Conservation (phyloP, 768 basidiomycete species). For the Butyriboletus loyo region DNA sequence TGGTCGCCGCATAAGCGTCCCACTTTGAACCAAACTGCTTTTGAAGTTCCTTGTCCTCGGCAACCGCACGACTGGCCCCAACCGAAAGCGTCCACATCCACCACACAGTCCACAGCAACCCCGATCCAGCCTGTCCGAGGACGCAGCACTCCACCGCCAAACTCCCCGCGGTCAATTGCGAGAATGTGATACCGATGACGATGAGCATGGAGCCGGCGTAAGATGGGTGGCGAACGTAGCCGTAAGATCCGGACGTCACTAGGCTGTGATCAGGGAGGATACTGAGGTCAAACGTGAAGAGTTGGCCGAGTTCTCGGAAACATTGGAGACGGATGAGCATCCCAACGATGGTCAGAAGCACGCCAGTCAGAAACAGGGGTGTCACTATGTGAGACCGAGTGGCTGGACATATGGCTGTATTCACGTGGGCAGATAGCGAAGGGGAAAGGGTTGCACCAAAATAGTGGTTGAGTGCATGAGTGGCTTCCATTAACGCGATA, state of each 20-base stretch:
- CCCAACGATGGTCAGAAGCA: conserved; percentile 41
- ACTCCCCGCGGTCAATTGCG: conserved; percentile 45
- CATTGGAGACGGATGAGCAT: conserved; percentile 50
- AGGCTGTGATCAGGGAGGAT: conserved; percentile 50
- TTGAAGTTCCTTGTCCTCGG: conserved; percentile 50
- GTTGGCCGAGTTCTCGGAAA: conserved; percentile 48
- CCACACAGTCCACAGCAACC: conserved; percentile 40
- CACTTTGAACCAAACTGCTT: conserved; percentile 46
- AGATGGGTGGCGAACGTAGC: conserved; percentile 53
- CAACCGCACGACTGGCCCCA: conserved; percentile 45
- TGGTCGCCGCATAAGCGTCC: conserved; percentile 45
- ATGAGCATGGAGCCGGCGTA: conserved; percentile 54
- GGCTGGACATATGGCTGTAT: conserved; percentile 32
- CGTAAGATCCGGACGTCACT: conserved; percentile 49
- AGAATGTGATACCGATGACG: conserved; percentile 44
- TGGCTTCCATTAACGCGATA: conserved; percentile 48
- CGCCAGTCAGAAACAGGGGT: conserved; percentile 45
- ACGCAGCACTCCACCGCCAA: conserved; percentile 42
- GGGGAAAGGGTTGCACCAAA: conserved; percentile 32
- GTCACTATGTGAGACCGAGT: conserved; percentile 32
- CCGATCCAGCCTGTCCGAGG: conserved; percentile 30
- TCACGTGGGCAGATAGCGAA: conserved; percentile 32
- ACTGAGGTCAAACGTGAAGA: conserved; percentile 61
- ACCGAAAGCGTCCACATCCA: conserved; percentile 51
- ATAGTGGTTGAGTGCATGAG: conserved; percentile 38